Evolutionary conservation across 495 filamentous ascomycete species (phyloP).

Genomic region (Aspergillus homomorphus): DNA sequence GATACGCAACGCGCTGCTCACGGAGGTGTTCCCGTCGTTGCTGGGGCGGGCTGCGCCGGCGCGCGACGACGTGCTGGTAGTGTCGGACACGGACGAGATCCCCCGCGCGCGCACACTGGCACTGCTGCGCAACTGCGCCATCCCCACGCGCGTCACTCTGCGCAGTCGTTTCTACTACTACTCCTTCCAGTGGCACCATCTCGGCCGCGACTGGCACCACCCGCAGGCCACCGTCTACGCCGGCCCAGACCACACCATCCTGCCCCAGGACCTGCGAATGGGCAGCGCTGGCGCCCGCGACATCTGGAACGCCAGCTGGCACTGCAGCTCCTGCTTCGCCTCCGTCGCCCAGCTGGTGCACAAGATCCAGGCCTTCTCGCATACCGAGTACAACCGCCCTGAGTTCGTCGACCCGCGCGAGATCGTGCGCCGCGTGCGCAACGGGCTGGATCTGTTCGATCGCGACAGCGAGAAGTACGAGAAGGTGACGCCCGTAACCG

Average conservation of each 20-base stretch:
- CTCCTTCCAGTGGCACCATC: slow-evolving; percentile 53
- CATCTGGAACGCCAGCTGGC: slow-evolving; percentile 49
- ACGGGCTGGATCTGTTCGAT: slow-evolving; percentile 51
- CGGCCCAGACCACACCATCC: slow-evolving; percentile 41
- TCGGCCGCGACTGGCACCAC: slow-evolving; percentile 50
- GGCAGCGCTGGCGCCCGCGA: slow-evolving; percentile 33
- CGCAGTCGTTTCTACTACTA: slow-evolving; percentile 54
- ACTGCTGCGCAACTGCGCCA: slow-evolving; percentile 45
- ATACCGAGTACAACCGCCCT: slow-evolving; percentile 41
- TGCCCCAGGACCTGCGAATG: slow-evolving; percentile 47
- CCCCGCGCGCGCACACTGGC: slow-evolving; percentile 44
- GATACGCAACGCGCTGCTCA: slow-evolving; percentile 4
- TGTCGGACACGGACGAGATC: slow-evolving; percentile 50
- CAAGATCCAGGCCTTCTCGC: slow-evolving; percentile 53
- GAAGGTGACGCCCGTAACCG: slow-evolving; percentile 32
- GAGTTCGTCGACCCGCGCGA: slow-evolving; percentile 36
- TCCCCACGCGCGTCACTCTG: slow-evolving; percentile 53
- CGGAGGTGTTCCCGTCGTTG: background rate
- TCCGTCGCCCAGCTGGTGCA: slow-evolving; percentile 47
- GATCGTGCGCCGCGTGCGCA: slow-evolving; percentile 45
- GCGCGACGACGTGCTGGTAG: background rate
- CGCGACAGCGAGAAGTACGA: slow-evolving; percentile 40
- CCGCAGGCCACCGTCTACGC: slow-evolving; percentile 55
- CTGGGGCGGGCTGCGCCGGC: background rate
- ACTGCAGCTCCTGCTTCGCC: slow-evolving; percentile 53